Percentiles rank a stretch among this genome's conserved stretches.
phyloP scores from a whole-genome alignment of 352 stramenopile genomes.

The Aphanomyces astaci region DNA sequence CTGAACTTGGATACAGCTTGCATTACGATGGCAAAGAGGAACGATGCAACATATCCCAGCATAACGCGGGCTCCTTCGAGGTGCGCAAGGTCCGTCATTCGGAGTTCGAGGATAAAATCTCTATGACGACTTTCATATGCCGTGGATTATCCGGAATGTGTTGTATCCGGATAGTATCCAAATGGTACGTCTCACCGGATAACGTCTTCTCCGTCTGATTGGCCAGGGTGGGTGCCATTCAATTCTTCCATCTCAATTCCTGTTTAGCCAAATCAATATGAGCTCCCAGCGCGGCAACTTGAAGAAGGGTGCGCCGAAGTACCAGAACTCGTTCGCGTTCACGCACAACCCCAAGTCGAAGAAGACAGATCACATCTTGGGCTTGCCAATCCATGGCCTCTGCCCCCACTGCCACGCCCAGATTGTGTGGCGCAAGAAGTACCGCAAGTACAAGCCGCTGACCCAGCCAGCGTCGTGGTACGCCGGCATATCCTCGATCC shows the following conservation, averaged over 20 bases:
- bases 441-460: constrained; percentile 97
- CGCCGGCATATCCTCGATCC: no score
- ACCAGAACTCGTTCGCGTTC: constrained; percentile 98
- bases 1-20: constrained; percentile 1
- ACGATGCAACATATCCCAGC: constrained; percentile 7
- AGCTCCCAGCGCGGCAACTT: constrained; percentile 78
- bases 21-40: constrained; percentile 13
- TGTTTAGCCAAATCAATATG: constrained; percentile 33
- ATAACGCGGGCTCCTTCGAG: neutral
- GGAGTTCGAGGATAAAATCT: no score
- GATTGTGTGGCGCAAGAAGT: constrained; percentile 99
- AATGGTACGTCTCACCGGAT: no score
- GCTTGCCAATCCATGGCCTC: constrained; percentile 85
- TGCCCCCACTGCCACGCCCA: constrained; percentile 92
- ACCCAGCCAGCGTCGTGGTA: constrained; percentile 90
- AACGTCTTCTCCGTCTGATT: constrained; percentile 18
- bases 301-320: constrained; percentile 84
- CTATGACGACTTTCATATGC: no score
- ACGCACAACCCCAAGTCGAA: constrained; percentile 98
- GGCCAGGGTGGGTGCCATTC: constrained; percentile 8
- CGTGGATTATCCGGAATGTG: neutral
- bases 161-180: neutral
- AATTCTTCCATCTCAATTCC: constrained; percentile 2
- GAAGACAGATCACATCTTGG: constrained; percentile 92
- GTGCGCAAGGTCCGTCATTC: neutral